A percentile compares a stretch with the other conserved stretches of the same genome.
Conservation (phyloP, 139 green algal species). For the Chlorella sp. region DNA sequence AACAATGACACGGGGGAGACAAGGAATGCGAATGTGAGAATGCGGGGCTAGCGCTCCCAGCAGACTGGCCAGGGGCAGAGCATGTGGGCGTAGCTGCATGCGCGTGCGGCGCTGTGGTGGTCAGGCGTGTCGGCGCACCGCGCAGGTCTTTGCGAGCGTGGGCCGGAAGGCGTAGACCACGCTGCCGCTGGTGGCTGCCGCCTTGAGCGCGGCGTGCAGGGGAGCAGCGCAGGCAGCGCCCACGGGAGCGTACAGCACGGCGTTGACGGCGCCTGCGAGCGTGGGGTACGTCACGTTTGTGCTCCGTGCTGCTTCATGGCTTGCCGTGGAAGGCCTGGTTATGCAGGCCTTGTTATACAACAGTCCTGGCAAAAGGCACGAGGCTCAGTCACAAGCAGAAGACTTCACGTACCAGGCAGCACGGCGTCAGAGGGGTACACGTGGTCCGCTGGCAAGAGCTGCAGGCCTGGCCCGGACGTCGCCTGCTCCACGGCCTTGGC, state of each 20-base stretch:
- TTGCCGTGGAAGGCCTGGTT: no score
- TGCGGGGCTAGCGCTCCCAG: no score
- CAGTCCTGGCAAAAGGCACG: no score
- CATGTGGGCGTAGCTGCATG: no score
- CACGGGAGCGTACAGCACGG: conserved; percentile 43
- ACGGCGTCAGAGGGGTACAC: no score
- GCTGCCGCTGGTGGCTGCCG: not conserved
- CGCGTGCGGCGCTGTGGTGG: no score
- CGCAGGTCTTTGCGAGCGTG: conserved; percentile 20
- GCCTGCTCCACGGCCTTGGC: conserved; percentile 6
- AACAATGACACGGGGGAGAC: not conserved
- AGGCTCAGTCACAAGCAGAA: no score
- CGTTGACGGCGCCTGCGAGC: not conserved
- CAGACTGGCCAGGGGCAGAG: no score
- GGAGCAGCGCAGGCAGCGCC: conserved; percentile 51
- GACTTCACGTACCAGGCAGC: no score
- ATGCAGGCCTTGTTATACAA: no score
- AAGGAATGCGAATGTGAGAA: not conserved
- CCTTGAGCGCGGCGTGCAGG: conserved; percentile 49
- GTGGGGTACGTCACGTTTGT: no score
- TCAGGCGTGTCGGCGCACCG: not conserved
- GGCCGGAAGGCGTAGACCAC: conserved; percentile 61
- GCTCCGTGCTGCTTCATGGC: not conserved
- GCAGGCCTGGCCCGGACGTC: not conserved
- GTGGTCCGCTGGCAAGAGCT: conserved; percentile 58